Percentiles rank a stretch among this genome's conserved stretches.
Evolutionary conservation across 2,329 filamentous ascomycete species (phyloP).

Genomic region (Xylariaceae sp.): DNA sequence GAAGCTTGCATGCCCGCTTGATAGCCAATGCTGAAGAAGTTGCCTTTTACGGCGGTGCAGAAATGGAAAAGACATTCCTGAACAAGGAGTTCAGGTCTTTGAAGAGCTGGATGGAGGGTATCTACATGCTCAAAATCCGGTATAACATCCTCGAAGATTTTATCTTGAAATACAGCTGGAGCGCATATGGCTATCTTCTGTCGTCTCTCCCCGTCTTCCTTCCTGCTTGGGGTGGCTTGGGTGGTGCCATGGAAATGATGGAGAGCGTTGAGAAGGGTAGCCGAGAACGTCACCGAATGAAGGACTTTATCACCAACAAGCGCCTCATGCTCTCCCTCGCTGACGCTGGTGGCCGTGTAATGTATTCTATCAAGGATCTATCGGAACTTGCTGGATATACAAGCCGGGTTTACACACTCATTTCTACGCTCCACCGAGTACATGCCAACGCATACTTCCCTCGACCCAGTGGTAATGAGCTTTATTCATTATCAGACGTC

Average conservation of each 20-base stretch:
- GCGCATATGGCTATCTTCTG: conserved; percentile 90
- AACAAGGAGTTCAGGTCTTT: conserved; percentile 90
- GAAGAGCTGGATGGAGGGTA: conserved; percentile 95
- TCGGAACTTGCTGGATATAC: conserved; percentile 95
- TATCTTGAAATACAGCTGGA: conserved; percentile 98
- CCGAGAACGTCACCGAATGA: conserved; percentile 83
- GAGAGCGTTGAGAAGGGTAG: conserved; percentile 48
- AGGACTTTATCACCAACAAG: conserved; percentile 99
- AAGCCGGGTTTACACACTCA: conserved; percentile 89
- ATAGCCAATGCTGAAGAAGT: conserved; percentile 98
- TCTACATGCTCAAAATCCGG: conserved; percentile 94
- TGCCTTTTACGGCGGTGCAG: conserved; percentile 92
- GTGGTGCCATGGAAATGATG: conserved; percentile 65
- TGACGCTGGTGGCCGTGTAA: conserved; percentile 95
- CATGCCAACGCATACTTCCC: conserved; percentile 85
- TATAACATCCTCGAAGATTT: conserved; percentile 99
- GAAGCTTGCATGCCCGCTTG: conserved; percentile 81
- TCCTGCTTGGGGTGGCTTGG: conserved; percentile 86
- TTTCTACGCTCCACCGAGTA: conserved; percentile 89
- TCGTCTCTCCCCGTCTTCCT: conserved; percentile 92
- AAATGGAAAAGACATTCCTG: conserved; percentile 90
- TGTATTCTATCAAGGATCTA: conserved; percentile 99
- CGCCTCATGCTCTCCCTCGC: conserved; percentile 95
- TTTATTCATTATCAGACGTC: conserved; percentile 85
- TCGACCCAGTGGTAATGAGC: conserved; percentile 63